phyloP scores from a whole-genome alignment of 768 basidiomycete genomes.

The Agaricus blazei region DNA sequence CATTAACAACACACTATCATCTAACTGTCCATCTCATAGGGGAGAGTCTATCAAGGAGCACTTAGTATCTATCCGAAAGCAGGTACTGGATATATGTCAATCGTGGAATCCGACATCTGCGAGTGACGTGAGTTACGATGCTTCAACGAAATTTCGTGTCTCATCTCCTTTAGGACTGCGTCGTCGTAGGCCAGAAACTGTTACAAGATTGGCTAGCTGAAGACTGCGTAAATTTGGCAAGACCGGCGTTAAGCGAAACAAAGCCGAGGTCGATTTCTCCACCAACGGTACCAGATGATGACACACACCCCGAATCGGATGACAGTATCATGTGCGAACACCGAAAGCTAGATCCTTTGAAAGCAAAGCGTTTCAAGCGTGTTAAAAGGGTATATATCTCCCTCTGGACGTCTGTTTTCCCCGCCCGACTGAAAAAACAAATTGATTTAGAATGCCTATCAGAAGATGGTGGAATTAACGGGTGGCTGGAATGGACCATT shows the following conservation, averaged over 20 bases:
- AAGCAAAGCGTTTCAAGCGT: conserved; percentile 61
- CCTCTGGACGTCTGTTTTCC: not conserved
- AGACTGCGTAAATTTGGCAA: conserved; percentile 25
- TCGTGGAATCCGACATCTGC: conserved; percentile 51
- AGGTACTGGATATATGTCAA: conserved; percentile 56
- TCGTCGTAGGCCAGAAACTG: conserved; percentile 56
- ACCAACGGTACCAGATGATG: not conserved
- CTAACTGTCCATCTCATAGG: conserved; percentile 25
- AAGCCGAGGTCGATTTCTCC: no score
- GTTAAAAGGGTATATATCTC: conserved; percentile 43
- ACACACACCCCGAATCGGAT: conserved; percentile 24
- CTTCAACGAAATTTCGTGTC: conserved; percentile 6
- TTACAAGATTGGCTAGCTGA: conserved; percentile 59
- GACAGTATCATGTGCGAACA: conserved; percentile 60
- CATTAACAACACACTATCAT: not conserved
- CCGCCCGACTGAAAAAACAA: not conserved
- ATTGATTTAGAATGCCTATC: conserved; percentile 34
- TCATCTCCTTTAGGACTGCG: conserved; percentile 32
- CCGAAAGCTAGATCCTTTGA: conserved; percentile 53
- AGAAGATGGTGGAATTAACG: conserved; percentile 37
- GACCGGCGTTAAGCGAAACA: not conserved
- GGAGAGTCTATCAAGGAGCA: conserved; percentile 31
- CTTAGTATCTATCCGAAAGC: conserved; percentile 48
- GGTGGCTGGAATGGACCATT: conserved; percentile 44
- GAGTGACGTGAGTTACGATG: conserved; percentile 35